Conservation (phyloP, 179 eudicot genomes). For the Silene vulgaris region DNA sequence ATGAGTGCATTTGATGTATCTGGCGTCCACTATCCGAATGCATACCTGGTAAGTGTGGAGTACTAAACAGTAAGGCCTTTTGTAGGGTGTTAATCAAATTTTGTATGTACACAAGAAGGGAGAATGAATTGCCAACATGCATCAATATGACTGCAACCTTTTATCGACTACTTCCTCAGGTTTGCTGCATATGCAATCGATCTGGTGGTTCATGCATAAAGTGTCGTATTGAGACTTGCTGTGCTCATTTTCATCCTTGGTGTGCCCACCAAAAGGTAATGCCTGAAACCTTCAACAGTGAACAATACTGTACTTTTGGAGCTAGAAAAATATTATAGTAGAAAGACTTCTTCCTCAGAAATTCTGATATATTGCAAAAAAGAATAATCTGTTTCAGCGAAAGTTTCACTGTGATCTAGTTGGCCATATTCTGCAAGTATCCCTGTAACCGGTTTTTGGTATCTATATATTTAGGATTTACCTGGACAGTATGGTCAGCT, state of each 20-base stretch:
- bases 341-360: neutral
- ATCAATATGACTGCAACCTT: neutral
- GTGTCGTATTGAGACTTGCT: conserved; percentile 41
- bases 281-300: conserved; percentile 3
- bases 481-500: neutral
- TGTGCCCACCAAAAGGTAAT: conserved; percentile 59
- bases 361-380: neutral
- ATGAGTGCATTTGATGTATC: conserved; percentile 65
- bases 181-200: conserved; percentile 45
- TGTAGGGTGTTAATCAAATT: neutral
- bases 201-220: conserved; percentile 51
- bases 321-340: neutral
- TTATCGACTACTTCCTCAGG: conserved; percentile 9
- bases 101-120: neutral
- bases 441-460: neutral
- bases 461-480: neutral
- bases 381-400: neutral
- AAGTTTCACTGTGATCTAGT: neutral
- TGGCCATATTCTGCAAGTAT: neutral
- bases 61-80: conserved; percentile 19
- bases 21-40: conserved; percentile 39
- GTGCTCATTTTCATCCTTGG: conserved; percentile 54
- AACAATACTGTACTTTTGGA: conserved; percentile 3
- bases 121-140: neutral
- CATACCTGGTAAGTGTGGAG: conserved; percentile 31